Evolutionary conservation across 306 rosid genomes (phyloP).

Genomic region (Styphnolobium japonicum): DNA sequence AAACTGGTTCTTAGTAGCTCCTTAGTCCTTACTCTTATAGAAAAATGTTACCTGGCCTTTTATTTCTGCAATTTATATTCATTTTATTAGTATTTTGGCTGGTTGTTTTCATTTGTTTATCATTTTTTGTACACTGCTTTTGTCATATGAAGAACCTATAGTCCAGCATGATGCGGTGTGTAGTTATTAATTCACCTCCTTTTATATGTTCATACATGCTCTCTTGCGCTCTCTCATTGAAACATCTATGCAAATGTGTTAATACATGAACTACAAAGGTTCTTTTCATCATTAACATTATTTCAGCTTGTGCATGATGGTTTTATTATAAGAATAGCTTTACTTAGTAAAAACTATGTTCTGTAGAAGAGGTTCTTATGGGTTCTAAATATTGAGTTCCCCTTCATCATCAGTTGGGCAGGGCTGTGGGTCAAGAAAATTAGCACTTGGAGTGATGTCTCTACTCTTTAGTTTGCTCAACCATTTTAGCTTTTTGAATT

Average conservation of each 20-base stretch:
- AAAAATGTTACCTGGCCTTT: background rate
- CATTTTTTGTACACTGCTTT: background rate
- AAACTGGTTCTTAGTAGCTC: conserved; percentile 7
- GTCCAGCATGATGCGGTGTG: background rate
- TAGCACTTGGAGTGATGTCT: background rate
- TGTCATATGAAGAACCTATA: background rate
- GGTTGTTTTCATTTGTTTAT: background rate
- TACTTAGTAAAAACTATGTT: background rate
- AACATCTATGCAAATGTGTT: conserved; percentile 1
- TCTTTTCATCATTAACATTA: background rate
- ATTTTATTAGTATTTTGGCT: background rate
- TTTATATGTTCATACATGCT: background rate
- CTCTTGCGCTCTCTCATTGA: background rate
- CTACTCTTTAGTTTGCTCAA: background rate
- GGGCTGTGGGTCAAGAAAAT: conserved; percentile 8
- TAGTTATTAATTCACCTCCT: background rate
- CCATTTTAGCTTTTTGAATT: background rate
- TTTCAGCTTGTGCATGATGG: background rate
- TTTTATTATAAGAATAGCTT: background rate
- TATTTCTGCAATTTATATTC: conserved; percentile 1
- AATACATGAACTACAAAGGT: background rate
- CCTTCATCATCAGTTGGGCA: conserved; percentile 6
- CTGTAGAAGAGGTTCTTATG: conserved; percentile 5
- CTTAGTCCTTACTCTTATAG: background rate
- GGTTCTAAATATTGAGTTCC: background rate